Conservation (phyloP, 345 rosid genomes). For the Ceriops tagal region DNA sequence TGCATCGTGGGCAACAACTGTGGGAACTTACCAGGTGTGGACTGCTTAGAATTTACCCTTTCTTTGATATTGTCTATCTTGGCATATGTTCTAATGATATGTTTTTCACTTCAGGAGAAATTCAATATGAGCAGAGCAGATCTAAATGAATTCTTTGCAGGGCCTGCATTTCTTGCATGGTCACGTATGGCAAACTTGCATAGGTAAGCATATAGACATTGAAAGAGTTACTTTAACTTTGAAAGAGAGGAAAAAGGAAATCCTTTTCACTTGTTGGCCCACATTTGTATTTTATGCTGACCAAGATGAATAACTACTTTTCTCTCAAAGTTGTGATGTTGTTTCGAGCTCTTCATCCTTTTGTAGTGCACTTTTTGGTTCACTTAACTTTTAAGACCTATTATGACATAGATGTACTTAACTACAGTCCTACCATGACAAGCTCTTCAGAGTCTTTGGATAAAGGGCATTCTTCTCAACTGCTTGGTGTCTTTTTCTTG, state of each 20-base stretch:
- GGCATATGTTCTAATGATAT: conserved; percentile 18
- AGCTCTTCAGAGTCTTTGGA: neutral
- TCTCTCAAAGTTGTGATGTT: neutral
- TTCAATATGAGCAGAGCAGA: conserved; percentile 49
- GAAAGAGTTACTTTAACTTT: too few relatives aligned
- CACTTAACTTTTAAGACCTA: conserved; percentile 1
- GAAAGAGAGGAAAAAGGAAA: too few relatives aligned
- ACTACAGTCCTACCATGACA: too few relatives aligned
- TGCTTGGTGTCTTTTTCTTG: neutral
- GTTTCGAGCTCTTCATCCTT: conserved; percentile 1
- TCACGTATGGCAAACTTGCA: conserved; percentile 73
- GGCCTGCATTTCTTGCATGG: conserved; percentile 84
- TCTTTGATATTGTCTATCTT: conserved; percentile 11
- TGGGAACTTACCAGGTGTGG: neutral
- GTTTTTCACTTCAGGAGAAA: conserved; percentile 37
- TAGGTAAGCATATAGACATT: conserved; percentile 36
- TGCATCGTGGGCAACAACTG: neutral
- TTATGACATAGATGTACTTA: too few relatives aligned
- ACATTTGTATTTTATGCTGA: neutral
- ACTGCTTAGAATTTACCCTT: neutral
- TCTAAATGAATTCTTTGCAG: conserved; percentile 67
- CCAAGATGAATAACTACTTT: neutral
- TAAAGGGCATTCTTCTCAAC: conserved; percentile 11
- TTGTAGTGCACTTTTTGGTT: neutral
- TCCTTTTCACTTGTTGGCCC: too few relatives aligned